Evolutionary conservation across 768 basidiomycete genomes (phyloP).

Genomic region (Suillus weaverae): DNA sequence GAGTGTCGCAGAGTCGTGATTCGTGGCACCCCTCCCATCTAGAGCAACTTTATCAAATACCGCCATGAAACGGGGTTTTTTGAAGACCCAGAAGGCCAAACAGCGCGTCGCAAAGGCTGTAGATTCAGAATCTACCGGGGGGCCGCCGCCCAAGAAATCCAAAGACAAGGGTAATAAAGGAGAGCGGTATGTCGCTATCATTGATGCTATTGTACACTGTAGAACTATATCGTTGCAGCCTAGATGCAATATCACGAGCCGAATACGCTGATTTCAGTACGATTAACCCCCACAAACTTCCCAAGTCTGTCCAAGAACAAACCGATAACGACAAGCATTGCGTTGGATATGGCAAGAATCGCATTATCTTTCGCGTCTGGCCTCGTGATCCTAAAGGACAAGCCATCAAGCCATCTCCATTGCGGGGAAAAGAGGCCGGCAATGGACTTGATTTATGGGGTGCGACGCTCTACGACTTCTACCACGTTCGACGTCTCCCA

Average conservation of each 20-base stretch:
- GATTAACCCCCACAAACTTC: conserved; percentile 7
- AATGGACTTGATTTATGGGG: conserved; percentile 27
- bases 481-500: conserved; percentile 10
- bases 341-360: conserved; percentile 10
- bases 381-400: conserved; percentile 24
- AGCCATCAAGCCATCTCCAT: background rate
- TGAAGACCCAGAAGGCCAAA: conserved; percentile 16
- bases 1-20: background rate
- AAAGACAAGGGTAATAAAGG: background rate
- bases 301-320: conserved; percentile 4
- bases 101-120: conserved; percentile 10
- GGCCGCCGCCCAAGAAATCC: background rate
- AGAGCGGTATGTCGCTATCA: background rate
- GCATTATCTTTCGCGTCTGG: conserved; percentile 25
- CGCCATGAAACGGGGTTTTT: conserved; percentile 25
- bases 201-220: background rate
- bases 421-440: conserved; percentile 19
- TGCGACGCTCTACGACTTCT: conserved; percentile 30
- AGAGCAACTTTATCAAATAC: background rate
- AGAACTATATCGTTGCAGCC: background rate
- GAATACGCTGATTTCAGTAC: background rate
- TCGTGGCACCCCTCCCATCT: background rate
- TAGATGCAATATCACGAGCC: background rate
- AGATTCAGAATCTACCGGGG: background rate
- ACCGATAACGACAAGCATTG: background rate